phyloP scores from a whole-genome alignment of 192 early-diverging fungal genomes.

The Entrophospora sp. region DNA sequence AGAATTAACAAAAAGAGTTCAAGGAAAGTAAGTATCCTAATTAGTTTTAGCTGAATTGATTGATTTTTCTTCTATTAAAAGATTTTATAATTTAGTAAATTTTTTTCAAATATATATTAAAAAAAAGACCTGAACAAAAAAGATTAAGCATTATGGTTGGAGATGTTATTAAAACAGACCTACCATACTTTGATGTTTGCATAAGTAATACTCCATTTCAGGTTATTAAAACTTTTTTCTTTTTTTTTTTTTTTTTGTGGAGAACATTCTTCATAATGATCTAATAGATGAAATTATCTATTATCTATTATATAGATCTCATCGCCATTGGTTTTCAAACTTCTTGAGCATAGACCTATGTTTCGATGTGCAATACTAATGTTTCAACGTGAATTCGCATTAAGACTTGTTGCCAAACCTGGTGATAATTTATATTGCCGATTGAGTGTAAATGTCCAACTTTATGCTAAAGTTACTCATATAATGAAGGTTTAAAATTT shows the following conservation, averaged over 20 bases:
- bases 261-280: background rate
- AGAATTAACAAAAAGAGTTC: conserved; percentile 93
- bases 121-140: conserved; percentile 58
- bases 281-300: background rate
- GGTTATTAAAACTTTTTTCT: conserved; percentile 17
- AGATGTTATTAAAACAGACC: conserved; percentile 92
- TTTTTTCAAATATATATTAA: background rate
- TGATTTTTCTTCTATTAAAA: too few relatives aligned
- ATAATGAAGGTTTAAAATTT: conserved; percentile 71
- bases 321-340: conserved; percentile 90
- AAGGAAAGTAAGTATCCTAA: conserved; percentile 63
- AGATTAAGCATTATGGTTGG: conserved; percentile 93
- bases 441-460: conserved; percentile 86
- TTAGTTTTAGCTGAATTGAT: background rate
- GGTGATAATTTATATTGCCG: conserved; percentile 89
- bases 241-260: background rate
- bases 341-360: conserved; percentile 87
- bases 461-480: conserved; percentile 89
- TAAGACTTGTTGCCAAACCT: conserved; percentile 89
- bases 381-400: conserved; percentile 98
- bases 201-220: conserved; percentile 98
- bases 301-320: conserved; percentile 62
- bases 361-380: conserved; percentile 92
- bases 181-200: conserved; percentile 98
- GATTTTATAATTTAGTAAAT: too few relatives aligned